Evolutionary conservation across 495 filamentous ascomycete genomes (phyloP).

Genomic region (Hypoxylon lienhwacheense): DNA sequence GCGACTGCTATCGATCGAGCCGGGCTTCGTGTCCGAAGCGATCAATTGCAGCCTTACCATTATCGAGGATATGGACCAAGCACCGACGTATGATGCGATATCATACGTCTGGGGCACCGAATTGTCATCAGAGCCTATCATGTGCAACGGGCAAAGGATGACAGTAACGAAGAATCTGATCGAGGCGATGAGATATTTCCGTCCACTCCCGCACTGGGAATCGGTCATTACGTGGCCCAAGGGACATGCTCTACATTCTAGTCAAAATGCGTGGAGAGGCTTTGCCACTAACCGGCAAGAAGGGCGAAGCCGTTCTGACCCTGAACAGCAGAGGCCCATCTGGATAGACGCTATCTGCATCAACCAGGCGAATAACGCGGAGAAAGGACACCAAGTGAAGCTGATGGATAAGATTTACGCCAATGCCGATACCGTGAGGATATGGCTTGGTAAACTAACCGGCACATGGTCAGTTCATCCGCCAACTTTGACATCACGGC

Average conservation of each 20-base stretch:
- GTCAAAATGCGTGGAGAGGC: slow-evolving; percentile 15
- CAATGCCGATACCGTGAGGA: slow-evolving; percentile 14
- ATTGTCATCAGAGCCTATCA: slow-evolving; percentile 23
- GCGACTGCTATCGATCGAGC: slow-evolving; percentile 20
- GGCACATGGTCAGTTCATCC: neutral
- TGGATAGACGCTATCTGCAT: slow-evolving; percentile 45
- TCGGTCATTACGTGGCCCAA: slow-evolving; percentile 19
- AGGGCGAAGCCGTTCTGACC: slow-evolving; percentile 7
- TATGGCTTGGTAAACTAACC: slow-evolving; percentile 20
- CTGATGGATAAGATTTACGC: slow-evolving; percentile 37
- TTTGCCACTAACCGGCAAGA: slow-evolving; percentile 24
- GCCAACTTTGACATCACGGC: neutral
- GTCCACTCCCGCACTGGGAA: slow-evolving; percentile 20
- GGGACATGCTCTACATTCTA: slow-evolving; percentile 19
- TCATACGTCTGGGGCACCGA: slow-evolving; percentile 28
- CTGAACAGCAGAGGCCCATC: slow-evolving; percentile 15
- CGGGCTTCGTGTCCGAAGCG: slow-evolving; percentile 16
- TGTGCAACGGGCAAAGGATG: slow-evolving; percentile 24
- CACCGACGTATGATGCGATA: slow-evolving; percentile 21
- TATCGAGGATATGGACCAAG: slow-evolving; percentile 9
- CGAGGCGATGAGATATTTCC: slow-evolving; percentile 24
- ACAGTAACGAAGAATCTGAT: slow-evolving; percentile 21
- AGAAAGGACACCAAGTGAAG: slow-evolving; percentile 35
- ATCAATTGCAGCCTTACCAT: slow-evolving; percentile 23
- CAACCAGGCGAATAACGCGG: slow-evolving; percentile 32